Percentiles rank a stretch among this genome's conserved stretches.
phyloP scores from a whole-genome alignment of 768 basidiomycete genomes.

The Ramaria sp. region DNA sequence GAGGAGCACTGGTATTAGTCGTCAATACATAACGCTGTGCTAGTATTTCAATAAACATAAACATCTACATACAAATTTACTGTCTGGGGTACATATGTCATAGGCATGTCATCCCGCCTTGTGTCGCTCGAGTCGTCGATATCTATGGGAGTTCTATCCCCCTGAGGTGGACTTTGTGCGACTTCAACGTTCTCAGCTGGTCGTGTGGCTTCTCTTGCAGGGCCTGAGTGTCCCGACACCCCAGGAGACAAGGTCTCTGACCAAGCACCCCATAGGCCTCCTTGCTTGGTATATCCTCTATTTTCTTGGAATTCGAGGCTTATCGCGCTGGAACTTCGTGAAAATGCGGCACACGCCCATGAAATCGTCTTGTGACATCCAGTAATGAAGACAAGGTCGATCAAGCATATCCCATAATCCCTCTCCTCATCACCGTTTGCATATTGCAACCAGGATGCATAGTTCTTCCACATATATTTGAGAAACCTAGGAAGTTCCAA shows the following conservation, averaged over 20 bases:
- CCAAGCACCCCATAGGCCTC: background rate
- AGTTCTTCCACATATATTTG: background rate
- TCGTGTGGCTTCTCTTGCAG: background rate
- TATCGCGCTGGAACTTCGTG: background rate
- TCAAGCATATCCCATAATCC: background rate
- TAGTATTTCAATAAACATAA: too few species aligned
- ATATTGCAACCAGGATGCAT: background rate
- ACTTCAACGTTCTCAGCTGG: background rate
- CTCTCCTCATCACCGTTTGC: background rate
- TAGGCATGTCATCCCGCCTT: too few species aligned
- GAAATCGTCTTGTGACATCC: background rate
- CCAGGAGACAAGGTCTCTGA: background rate
- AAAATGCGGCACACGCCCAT: background rate
- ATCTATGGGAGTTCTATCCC: background rate
- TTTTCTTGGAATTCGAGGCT: background rate
- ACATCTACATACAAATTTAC: too few species aligned
- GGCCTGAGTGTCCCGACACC: background rate
- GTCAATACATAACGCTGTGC: too few species aligned
- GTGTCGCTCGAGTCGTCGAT: too few species aligned
- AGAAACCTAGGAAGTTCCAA: background rate
- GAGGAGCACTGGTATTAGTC: too few species aligned
- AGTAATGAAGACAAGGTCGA: background rate
- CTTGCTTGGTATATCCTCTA: background rate
- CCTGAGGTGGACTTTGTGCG: background rate
- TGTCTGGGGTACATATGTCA: too few species aligned